Conservation (phyloP, 2,329 filamentous ascomycete genomes). For the Aureobasidium sp. region DNA sequence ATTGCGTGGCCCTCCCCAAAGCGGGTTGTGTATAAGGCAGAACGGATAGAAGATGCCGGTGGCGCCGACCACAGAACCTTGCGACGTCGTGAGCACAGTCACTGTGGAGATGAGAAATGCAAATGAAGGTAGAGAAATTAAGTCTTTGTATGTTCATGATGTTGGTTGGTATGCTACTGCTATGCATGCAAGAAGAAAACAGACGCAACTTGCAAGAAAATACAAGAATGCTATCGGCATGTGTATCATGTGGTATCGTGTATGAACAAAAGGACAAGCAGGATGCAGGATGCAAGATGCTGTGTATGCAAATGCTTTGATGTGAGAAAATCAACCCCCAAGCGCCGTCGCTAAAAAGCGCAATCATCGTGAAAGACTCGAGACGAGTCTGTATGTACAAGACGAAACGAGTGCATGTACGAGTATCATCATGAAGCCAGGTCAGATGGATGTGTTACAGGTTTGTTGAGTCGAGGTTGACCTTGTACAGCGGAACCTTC, state of each 20-base stretch:
- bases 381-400: neutral
- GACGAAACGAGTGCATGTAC: neutral
- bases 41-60: too few relatives aligned
- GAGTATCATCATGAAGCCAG: neutral
- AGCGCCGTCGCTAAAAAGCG: constrained; percentile 4
- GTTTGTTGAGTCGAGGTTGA: neutral
- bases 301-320: neutral
- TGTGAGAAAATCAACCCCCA: neutral
- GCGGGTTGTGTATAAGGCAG: too few relatives aligned
- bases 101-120: too few relatives aligned
- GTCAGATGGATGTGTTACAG: neutral
- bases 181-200: neutral
- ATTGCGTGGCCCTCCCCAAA: too few relatives aligned
- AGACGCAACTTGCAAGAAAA: neutral
- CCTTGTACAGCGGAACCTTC: neutral
- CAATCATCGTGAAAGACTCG: neutral
- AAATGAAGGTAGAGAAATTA: too few relatives aligned
- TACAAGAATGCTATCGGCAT: neutral
- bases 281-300: neutral
- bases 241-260: too few relatives aligned
- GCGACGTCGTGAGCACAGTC: too few relatives aligned
- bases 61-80: too few relatives aligned
- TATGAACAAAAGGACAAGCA: neutral
- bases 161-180: too few relatives aligned
- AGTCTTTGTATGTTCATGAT: too few relatives aligned